Percentiles rank a stretch among this genome's conserved stretches.
Evolutionary conservation across 371 early-diverging fungal genomes (phyloP).

Genomic region (Furculomyces boomerangus): DNA sequence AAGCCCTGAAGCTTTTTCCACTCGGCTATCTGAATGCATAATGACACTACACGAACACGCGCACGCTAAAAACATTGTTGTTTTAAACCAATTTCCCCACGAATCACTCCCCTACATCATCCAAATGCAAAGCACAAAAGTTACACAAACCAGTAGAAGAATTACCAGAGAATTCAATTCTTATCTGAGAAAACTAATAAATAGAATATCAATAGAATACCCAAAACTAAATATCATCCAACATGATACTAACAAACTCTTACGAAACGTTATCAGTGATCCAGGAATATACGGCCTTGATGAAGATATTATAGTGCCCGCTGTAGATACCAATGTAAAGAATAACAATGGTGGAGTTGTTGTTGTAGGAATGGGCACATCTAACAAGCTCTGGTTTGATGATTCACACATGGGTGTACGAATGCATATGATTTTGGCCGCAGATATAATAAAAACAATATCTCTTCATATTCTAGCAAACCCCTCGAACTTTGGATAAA

Average conservation of each 20-base stretch:
- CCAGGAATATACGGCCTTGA: slow-evolving; percentile 1
- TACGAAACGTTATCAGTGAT: neutral
- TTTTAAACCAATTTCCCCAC: slow-evolving; percentile 1
- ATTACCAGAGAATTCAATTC: neutral
- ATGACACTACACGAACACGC: slow-evolving; percentile 1
- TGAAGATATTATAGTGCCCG: neutral
- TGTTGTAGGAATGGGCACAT: neutral
- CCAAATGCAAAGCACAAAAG: slow-evolving; percentile 1
- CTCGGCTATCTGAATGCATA: neutral
- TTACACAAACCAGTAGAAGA: neutral
- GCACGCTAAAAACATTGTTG: slow-evolving; percentile 2
- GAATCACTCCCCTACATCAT: neutral
- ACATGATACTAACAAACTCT: neutral
- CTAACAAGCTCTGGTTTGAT: slow-evolving; percentile 1
- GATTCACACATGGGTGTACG: slow-evolving; percentile 1
- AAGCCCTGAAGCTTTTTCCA: neutral
- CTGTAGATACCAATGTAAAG: neutral
- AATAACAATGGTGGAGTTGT: neutral
- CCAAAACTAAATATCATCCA: neutral
- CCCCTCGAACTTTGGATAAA: neutral
- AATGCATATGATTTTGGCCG: slow-evolving; percentile 1
- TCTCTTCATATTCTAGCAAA: neutral
- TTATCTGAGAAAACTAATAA: neutral
- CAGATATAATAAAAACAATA: neutral
- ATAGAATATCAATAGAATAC: neutral